These are phyloP conservation scores for Musa balbisiana DNA, from an alignment of 202 grass and related monocot genomes.

Conservation along the genomic window DNA sequence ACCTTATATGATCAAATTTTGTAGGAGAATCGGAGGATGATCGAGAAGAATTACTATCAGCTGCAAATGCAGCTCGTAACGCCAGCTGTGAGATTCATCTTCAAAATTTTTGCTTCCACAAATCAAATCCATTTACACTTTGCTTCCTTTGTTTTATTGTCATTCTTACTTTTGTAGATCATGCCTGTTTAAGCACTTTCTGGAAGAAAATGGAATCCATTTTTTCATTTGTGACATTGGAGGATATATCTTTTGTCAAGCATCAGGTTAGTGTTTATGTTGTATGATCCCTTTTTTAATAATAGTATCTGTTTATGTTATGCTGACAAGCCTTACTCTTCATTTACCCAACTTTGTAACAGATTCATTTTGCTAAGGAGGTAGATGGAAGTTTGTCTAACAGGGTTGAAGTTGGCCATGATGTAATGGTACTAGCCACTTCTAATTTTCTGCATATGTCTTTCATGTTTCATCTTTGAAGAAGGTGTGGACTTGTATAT, in stretches of 20 bases:
- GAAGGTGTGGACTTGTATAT: not conserved
- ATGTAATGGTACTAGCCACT: slow-evolving; percentile 32
- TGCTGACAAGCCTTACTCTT: slow-evolving; percentile 20
- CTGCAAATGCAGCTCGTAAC: slow-evolving; percentile 53
- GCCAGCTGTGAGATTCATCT: slow-evolving; percentile 37
- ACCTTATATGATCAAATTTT: slow-evolving; percentile 28
- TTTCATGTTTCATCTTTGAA: slow-evolving; percentile 7
- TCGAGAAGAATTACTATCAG: slow-evolving; percentile 73
- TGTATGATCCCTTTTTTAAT: slow-evolving; percentile 12
- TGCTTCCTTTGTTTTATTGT: slow-evolving; percentile 18
- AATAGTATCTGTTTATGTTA: slow-evolving; percentile 19
- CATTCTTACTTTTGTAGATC: slow-evolving; percentile 36
- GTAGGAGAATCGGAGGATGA: slow-evolving; percentile 73
- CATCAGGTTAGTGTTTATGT: slow-evolving; percentile 44
- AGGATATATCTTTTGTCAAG: slow-evolving; percentile 58
- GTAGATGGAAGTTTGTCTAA: slow-evolving; percentile 61
- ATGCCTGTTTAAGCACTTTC: slow-evolving; percentile 56
- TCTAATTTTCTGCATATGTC: slow-evolving; percentile 16
- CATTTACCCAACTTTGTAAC: slow-evolving; percentile 1
- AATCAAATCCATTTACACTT: not conserved
- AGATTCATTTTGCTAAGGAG: slow-evolving; percentile 73
- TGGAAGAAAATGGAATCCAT: slow-evolving; percentile 93
- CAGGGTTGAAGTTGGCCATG: slow-evolving; percentile 24
- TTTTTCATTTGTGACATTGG: slow-evolving; percentile 43
- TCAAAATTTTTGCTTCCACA: slow-evolving; percentile 7